phyloP scores from a whole-genome alignment of 805 yeast genomes.

The Starmerella floris region DNA sequence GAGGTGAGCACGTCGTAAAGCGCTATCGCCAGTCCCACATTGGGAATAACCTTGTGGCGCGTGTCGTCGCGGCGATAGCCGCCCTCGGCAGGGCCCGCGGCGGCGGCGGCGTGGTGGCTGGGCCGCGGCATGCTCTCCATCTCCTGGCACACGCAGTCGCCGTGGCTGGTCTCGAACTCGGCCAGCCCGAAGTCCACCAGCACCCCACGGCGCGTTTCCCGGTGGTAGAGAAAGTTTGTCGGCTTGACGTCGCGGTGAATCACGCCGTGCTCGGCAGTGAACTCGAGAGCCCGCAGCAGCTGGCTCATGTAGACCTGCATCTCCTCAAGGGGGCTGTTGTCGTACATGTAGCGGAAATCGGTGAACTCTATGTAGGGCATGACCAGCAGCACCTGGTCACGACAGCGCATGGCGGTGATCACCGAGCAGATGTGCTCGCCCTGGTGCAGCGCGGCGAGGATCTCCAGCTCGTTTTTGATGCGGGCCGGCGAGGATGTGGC shows the following conservation, averaged over 20 bases:
- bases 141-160: constrained; percentile 15
- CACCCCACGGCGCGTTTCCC: constrained; percentile 56
- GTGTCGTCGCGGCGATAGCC: constrained; percentile 82
- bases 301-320: constrained; percentile 71
- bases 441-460: constrained; percentile 33
- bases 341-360: constrained; percentile 75
- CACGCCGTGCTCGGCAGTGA: constrained; percentile 62
- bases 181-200: constrained; percentile 89
- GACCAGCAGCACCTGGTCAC: constrained; percentile 88
- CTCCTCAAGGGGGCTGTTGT: constrained; percentile 66
- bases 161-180: constrained; percentile 35
- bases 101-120: constrained; percentile 21
- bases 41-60: constrained; percentile 71
- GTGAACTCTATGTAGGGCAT: constrained; percentile 83
- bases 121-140: constrained; percentile 17
- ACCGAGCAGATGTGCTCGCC: constrained; percentile 73
- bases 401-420: constrained; percentile 70
- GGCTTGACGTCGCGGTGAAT: constrained; percentile 92
- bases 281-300: constrained; percentile 57
- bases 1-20: constrained; percentile 78
- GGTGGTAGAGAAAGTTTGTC: constrained; percentile 60
- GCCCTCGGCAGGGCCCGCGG: constrained; percentile 29
- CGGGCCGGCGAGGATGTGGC: constrained; percentile 92
- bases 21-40: constrained; percentile 70
- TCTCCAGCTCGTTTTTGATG: constrained; percentile 72